Conservation (phyloP, 202 grass and related monocot species). For the Musa balbisiana region DNA sequence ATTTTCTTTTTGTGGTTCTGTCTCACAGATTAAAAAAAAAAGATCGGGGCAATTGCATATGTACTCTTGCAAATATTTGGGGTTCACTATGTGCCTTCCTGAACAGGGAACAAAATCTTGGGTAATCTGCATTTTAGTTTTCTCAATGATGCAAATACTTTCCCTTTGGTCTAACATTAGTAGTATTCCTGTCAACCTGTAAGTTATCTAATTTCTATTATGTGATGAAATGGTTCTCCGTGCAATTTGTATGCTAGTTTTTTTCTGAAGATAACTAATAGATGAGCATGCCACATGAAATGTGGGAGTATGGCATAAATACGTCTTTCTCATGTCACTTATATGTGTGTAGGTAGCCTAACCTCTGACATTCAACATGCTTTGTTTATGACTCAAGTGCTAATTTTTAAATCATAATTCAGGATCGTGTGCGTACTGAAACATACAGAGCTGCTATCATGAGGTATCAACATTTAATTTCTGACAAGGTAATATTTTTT, state of each 20-base stretch:
- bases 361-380: neutral
- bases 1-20: neutral
- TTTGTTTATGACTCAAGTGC: neutral
- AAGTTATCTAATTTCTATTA: neutral
- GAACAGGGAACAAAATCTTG: neutral
- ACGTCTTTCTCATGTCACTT: neutral
- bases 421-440: conserved; percentile 87
- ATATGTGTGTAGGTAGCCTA: too few relatives aligned
- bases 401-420: conserved; percentile 12
- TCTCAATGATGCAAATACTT: neutral
- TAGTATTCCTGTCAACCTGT: neutral
- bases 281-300: neutral
- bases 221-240: neutral
- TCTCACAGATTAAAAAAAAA: neutral
- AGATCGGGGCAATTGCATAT: neutral
- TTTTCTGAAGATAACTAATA: neutral
- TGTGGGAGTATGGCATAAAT: neutral
- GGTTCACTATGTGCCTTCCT: neutral
- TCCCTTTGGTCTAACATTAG: neutral
- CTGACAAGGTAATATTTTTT: conserved; percentile 55
- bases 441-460: conserved; percentile 88
- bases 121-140: neutral
- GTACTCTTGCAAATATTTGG: neutral
- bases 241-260: neutral
- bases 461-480: conserved; percentile 71